Base-by-base conservation (phyloP, 1,284 basidiomycete genomes). In the Trichosporon inkin region DNA sequence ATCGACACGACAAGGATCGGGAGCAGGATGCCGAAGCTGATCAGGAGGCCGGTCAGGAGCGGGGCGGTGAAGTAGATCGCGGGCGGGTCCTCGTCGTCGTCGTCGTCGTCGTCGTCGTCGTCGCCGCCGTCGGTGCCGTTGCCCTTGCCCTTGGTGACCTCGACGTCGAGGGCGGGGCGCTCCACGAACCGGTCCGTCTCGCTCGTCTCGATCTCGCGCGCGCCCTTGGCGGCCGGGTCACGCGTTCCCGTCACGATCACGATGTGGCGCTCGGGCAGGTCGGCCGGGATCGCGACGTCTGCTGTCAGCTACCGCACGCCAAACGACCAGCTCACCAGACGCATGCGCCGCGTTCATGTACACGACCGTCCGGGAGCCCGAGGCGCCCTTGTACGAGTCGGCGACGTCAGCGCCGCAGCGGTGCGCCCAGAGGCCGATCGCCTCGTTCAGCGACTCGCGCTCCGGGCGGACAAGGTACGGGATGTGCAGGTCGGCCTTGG, bases 1-100 rank as follows among this genome's bases (percentile, higher is more conserved):
- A 92, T 82, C 36, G 88, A 88, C 40, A 88, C 64, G 68, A 85
- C 74, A 14, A 89, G 71, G 41, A 88, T 79, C 0, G 90, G 90
- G 13, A 92, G 69, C 22, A 92, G 80, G 34, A 92, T 71, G 71
- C 88, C 86, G 68, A 92, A 82, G 0, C 80, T 78, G 51, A 92
- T 78, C 44, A 90, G 80, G 20, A 92, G 81, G 2, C 82, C 79
- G 10, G 83, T 83, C 75, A 93, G 88, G 57, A 93, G 81, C 1
- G 84, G 88, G 0, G 90, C 88, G 0, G 90, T 90, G 56, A 92
- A 51, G 83, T 52, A 92, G 81, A 49, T 32, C 22, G 22, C 44
- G 44, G 22, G 44, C 44, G 14, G 24, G 24, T 10, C 24, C 24
- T 49, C 44, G 24, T 49, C 44, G 44, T 49, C 44, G 70, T 89